phyloP scores from a whole-genome alignment of 805 yeast species.

The Metschnikowia santaceciliae region DNA sequence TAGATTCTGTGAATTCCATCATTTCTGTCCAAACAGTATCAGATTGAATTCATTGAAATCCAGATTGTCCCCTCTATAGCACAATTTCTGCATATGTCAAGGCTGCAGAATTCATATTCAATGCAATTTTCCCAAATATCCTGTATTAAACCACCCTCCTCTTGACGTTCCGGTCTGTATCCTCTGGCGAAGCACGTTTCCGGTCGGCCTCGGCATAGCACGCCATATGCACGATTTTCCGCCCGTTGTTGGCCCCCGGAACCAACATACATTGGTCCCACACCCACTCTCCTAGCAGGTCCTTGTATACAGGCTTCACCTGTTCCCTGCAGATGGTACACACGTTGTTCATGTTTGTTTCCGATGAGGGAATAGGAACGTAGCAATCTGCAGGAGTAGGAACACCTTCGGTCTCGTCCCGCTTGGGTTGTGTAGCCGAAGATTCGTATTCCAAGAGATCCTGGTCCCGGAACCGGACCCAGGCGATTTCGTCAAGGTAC shows the following conservation, averaged over 20 bases:
- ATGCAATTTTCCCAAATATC: not conserved
- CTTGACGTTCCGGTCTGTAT: constrained; percentile 19
- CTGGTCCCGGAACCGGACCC: constrained; percentile 74
- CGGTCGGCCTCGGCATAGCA: constrained; percentile 38
- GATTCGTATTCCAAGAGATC: constrained; percentile 33
- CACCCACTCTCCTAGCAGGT: constrained; percentile 45
- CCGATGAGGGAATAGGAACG: constrained; percentile 65
- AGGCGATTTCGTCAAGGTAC: constrained; percentile 69
- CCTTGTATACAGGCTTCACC: constrained; percentile 41
- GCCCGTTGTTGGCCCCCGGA: constrained; percentile 33
- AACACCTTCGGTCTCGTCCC: constrained; percentile 1
- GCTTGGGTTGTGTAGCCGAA: constrained; percentile 6
- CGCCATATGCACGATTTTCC: constrained; percentile 38
- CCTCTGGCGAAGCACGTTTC: constrained; percentile 31
- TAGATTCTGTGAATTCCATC: too few species aligned
- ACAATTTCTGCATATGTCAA: too few species aligned
- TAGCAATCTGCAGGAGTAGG: constrained; percentile 21
- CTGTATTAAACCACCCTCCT: constrained; percentile 15
- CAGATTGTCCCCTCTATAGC: too few species aligned
- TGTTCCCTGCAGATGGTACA: constrained; percentile 42
- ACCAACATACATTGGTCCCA: constrained; percentile 39
- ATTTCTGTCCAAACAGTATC: too few species aligned
- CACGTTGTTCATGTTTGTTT: constrained; percentile 44
- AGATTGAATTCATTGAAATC: too few species aligned
- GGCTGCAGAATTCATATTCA: too few species aligned